Base-by-base conservation (phyloP, 148 eudicot species). In the Chenopodium suecicum region DNA sequence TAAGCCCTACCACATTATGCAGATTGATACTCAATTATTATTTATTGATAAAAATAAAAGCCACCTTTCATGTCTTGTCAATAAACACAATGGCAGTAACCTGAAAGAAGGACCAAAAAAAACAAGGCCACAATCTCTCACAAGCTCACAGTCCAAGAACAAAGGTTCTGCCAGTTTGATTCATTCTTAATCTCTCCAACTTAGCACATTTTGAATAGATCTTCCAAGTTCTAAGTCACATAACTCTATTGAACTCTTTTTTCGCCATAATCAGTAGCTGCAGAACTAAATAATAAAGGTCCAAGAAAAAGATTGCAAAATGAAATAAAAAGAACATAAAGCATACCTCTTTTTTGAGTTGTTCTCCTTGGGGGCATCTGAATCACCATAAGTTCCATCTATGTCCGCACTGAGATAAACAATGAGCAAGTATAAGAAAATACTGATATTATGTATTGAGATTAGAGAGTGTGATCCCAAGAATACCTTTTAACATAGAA, bases 311-410 rank as follows among this genome's bases (percentile, higher is more conserved):
- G 23, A 65, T 25, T 27, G 46, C 60, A 12, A 74, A 41, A 74
- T 13, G 17, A 44, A 74, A 23, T 41, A 27, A 54, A 37, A 41
- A 9, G 66, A 29, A 25, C 22, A 4, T 10, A 16, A 64, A 72
- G 25, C 5, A 81, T 84, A 92, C 99, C 99, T 87, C 88, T 95
- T 95, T 78, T 91, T 95, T 47, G 93, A 82, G 82, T 87, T 89
- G 81, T 81, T 82, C 87, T 93, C 94, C 85, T 89, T 90, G 4
- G 68, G 84, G 29, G 71, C 88, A 54, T 90, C 96, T 29, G 91
- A 75, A 74, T 90, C 90, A 22, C 84, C 91, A 75, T 88, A 89
- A 44, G 93, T 80, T 83, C 92, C 95, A 80, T 93, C 96, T 67
- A 87, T 75, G 62, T 91, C 98, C 71, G 76, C 90, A 85, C 97